Conservation (phyloP, 768 basidiomycete genomes). For the Candolleomyces aberdarensis region DNA sequence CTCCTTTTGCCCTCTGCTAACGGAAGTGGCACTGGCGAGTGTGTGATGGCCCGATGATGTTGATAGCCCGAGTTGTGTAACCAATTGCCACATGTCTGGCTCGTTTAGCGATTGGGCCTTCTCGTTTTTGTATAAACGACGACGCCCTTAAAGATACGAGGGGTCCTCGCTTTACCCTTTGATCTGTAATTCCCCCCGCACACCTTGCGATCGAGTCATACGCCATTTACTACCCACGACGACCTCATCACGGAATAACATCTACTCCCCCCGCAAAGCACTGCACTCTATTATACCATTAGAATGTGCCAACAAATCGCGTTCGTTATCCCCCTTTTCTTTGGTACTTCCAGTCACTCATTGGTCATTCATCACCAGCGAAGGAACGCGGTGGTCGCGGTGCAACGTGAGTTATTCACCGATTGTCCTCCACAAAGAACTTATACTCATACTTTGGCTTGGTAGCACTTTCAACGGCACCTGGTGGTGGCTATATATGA, state of each 20-base stretch:
- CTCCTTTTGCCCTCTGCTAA: background rate
- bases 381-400: constrained; percentile 72
- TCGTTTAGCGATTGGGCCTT: constrained; percentile 11
- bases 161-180: constrained; percentile 14
- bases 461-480: constrained; percentile 78
- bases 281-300: constrained; percentile 4
- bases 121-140: constrained; percentile 21
- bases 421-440: constrained; percentile 3
- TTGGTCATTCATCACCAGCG: constrained; percentile 36
- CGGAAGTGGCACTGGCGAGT: background rate
- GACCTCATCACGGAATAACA: background rate
- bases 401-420: constrained; percentile 54
- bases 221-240: background rate
- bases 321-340: constrained; percentile 40
- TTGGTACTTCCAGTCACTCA: constrained; percentile 3
- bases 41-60: background rate
- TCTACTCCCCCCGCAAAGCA: background rate
- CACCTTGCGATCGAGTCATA: constrained; percentile 3
- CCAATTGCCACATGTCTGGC: background rate
- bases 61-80: background rate
- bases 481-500: constrained; percentile 71
- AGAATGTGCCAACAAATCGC: constrained; percentile 75
- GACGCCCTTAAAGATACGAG: constrained; percentile 18
- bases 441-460: background rate
- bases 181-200: constrained; percentile 9